A percentile compares a stretch with the other conserved stretches of the same genome.
These are phyloP conservation scores for Heteromeles arbutifolia DNA, from an alignment of 306 rosid species.

Conservation along the genomic window DNA sequence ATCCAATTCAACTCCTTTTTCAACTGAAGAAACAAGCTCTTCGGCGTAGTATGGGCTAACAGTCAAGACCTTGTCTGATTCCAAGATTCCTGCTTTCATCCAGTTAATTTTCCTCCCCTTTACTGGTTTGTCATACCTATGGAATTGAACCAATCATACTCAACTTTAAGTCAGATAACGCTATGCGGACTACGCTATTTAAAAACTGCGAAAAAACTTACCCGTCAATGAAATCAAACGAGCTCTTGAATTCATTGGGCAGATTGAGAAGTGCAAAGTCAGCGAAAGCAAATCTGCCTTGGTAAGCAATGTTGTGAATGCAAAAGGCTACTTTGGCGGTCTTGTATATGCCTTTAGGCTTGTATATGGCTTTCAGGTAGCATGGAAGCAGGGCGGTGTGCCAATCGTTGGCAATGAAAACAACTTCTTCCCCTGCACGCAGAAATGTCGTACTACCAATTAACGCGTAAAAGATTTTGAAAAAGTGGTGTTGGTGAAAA, in stretches of 20 bases:
- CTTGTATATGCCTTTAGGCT: constrained; percentile 43
- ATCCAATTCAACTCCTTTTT: constrained; percentile 66
- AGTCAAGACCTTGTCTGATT: constrained; percentile 51
- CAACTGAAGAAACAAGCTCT: constrained; percentile 55
- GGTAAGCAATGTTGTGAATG: constrained; percentile 85
- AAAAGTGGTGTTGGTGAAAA: neutral
- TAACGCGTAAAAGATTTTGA: neutral
- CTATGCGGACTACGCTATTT: neutral
- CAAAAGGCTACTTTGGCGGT: constrained; percentile 59
- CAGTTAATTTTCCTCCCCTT: constrained; percentile 73
- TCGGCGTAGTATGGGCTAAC: constrained; percentile 74
- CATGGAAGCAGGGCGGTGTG: constrained; percentile 70
- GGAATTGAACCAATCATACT: constrained; percentile 5
- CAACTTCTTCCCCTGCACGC: constrained; percentile 61
- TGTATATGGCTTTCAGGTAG: constrained; percentile 57
- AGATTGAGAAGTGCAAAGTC: constrained; percentile 61
- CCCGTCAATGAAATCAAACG: constrained; percentile 84
- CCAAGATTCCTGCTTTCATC: constrained; percentile 72
- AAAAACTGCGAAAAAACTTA: constrained; percentile 16
- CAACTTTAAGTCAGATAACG: neutral
- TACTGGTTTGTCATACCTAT: constrained; percentile 53
- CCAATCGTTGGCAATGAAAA: constrained; percentile 77
- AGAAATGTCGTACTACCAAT: neutral
- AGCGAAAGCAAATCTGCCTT: constrained; percentile 56
- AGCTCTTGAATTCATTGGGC: constrained; percentile 51